Conservation (phyloP, 2,329 filamentous ascomycete genomes). For the Cytospora paraplurivora region DNA sequence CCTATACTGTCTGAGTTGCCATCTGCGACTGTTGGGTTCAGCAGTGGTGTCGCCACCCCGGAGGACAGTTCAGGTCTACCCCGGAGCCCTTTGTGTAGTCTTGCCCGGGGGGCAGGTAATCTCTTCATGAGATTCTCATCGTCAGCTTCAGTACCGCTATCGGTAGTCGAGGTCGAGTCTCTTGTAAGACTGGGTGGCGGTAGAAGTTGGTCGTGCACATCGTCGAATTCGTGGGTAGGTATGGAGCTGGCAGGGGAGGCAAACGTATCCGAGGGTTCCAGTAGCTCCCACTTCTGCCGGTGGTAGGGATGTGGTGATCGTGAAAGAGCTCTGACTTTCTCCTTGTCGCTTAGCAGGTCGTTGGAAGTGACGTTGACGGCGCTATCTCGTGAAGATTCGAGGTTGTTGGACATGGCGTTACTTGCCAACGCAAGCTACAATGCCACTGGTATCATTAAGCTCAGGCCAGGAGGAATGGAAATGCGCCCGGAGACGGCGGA, state of each 20-base stretch:
- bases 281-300: constrained; percentile 58
- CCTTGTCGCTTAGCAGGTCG: constrained; percentile 40
- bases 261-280: constrained; percentile 43
- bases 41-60: constrained; percentile 56
- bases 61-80: constrained; percentile 59
- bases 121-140: constrained; percentile 89
- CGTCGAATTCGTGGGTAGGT: constrained; percentile 29
- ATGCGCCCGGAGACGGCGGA: constrained; percentile 1
- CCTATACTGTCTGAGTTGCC: constrained; percentile 40
- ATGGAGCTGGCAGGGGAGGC: constrained; percentile 32
- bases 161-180: constrained; percentile 68
- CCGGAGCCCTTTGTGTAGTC: constrained; percentile 76
- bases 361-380: constrained; percentile 30
- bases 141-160: constrained; percentile 93
- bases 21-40: constrained; percentile 51
- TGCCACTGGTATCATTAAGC: constrained; percentile 16
- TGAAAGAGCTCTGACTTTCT: constrained; percentile 51
- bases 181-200: constrained; percentile 43
- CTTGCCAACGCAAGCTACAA: constrained; percentile 32
- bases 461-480: constrained; percentile 1
- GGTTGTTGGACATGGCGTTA: constrained; percentile 51
- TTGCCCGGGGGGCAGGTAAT: constrained; percentile 74
- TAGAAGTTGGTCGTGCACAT: constrained; percentile 31
- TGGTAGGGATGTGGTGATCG: constrained; percentile 71
- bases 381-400: constrained; percentile 40